Conservation (phyloP, 176 grass and related monocot species). For the Phyllostachys edulis region DNA sequence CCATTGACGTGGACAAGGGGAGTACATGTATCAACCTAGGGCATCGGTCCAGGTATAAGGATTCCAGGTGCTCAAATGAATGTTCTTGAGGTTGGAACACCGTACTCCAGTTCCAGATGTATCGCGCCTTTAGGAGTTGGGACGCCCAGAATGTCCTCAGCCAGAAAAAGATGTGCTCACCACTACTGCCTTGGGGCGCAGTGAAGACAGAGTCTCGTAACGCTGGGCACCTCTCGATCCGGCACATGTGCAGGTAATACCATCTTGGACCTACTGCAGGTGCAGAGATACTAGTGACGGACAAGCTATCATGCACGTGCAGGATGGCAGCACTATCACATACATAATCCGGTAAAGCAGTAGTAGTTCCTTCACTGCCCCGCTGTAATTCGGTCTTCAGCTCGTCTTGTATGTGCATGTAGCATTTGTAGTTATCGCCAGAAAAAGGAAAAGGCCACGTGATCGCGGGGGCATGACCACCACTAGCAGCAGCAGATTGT, state of each 20-base stretch:
- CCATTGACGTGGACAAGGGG: neutral
- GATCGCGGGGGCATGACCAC: neutral
- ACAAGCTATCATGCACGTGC: neutral
- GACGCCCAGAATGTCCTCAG: slow-evolving; percentile 22
- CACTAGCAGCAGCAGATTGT: neutral
- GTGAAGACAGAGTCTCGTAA: neutral
- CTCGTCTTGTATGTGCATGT: neutral
- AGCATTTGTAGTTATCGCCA: too few relatives aligned
- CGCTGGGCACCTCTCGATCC: slow-evolving; percentile 17
- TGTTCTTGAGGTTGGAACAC: accelerated
- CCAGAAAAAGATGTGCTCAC: accelerated
- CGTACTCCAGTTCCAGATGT: neutral
- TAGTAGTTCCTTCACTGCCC: neutral
- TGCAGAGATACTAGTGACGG: neutral
- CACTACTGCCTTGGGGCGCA: accelerated
- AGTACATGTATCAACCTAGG: neutral
- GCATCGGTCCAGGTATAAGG: neutral
- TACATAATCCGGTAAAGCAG: neutral
- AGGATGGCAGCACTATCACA: accelerated
- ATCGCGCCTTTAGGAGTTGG: neutral
- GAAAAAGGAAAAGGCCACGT: too few relatives aligned
- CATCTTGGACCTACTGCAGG: neutral
- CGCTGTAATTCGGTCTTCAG: neutral
- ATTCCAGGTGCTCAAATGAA: neutral
- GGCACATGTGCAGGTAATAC: accelerated